phyloP scores from a whole-genome alignment of 2,329 filamentous ascomycete species.

The Aspergillus latus region DNA sequence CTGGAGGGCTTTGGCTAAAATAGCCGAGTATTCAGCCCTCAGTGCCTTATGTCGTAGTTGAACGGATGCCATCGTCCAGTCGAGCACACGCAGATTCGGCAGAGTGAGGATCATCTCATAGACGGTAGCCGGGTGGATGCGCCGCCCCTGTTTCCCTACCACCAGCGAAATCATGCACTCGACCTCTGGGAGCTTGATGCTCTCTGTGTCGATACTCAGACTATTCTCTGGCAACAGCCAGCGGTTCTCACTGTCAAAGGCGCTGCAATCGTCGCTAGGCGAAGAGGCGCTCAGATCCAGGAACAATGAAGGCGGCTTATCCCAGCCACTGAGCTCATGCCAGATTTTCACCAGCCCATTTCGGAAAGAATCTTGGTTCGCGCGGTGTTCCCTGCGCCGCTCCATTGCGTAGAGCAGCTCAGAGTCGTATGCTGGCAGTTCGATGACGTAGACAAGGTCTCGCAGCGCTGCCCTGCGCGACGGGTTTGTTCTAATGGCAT shows the following conservation, averaged over 20 bases:
- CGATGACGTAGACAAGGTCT: slow-evolving; percentile 1
- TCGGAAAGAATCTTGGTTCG: background rate
- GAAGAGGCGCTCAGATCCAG: background rate
- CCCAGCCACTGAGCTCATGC: background rate
- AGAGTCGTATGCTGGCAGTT: background rate
- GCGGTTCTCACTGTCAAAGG: background rate
- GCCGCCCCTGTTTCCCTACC: background rate
- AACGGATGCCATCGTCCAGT: background rate
- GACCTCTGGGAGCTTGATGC: background rate
- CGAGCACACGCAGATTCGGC: background rate
- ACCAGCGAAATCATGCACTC: background rate
- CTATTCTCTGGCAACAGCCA: background rate
- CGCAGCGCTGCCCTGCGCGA: background rate
- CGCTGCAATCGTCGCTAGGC: background rate
- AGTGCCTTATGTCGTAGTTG: background rate
- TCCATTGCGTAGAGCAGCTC: background rate
- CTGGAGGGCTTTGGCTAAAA: background rate
- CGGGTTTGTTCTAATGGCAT: background rate
- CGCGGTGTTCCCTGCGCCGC: background rate
- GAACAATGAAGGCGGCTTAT: background rate
- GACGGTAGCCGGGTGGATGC: background rate
- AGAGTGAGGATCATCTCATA: background rate
- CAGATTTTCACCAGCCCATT: background rate
- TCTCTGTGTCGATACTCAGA: background rate
- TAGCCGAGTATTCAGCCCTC: background rate